Percentiles rank a stretch among this genome's conserved stretches.
Conservation (phyloP, 257 asterid species). For the Solanum bulbocastanum region DNA sequence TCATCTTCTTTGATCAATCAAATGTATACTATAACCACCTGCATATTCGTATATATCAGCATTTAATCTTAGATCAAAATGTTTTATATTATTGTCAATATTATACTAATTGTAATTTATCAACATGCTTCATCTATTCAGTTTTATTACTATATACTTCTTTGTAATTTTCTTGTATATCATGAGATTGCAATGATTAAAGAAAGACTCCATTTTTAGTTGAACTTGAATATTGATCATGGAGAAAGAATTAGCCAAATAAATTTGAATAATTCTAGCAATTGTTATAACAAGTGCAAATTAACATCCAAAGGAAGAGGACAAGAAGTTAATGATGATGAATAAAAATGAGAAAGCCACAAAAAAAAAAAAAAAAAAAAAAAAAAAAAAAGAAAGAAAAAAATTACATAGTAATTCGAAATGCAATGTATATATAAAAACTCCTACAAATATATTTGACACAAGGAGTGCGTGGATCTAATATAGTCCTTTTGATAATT, state of each 20-base stretch:
- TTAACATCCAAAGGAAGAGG: not conserved
- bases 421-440: not conserved
- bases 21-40: not conserved
- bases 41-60: not conserved
- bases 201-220: not conserved
- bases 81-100: not conserved
- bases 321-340: not conserved
- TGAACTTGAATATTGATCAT: not conserved
- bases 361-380: not conserved
- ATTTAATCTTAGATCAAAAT: not conserved
- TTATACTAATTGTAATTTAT: no score
- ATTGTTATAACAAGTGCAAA: no score
- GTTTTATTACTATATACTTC: not conserved
- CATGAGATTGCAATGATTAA: no score
- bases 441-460: not conserved
- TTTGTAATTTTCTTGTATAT: not conserved
- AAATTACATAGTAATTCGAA: not conserved
- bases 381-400: not conserved
- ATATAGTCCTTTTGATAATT: not conserved
- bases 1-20: slow-evolving; percentile 26
- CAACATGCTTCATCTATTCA: not conserved
- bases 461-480: not conserved
- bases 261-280: no score
- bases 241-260: not conserved
- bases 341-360: not conserved